Base-by-base conservation (phyloP, 176 grass and related monocot species). In the Eragrostis nindensis region DNA sequence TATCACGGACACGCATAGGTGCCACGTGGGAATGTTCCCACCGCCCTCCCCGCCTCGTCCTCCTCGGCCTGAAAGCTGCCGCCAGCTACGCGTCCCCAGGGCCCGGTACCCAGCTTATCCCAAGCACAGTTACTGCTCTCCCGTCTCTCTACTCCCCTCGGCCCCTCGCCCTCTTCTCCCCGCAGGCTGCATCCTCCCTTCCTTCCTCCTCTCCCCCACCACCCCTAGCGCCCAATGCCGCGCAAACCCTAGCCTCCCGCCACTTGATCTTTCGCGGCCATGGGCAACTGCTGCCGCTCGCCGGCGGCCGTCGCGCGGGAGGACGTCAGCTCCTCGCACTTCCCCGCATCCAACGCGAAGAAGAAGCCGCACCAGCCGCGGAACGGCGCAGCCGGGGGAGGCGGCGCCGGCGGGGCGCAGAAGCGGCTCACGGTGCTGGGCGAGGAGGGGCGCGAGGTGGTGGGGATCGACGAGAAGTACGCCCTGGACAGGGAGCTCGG, bases 271-370 rank as follows among this genome's bases (percentile, higher is more conserved):
- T 83, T 17, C 74, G 66, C 68, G 52, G 62, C 68, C 79, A 99
- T 99, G 96, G 96, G 96, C 15, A 99, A 99, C 86, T 99, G 96
- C 79, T 99, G 96, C 81, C 96, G 92, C 48, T 99, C 96, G 71
- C 96, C 96, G 73, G 82, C 92, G 46, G 96, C 96, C 42, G 96
- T 82, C 36, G 96, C 96, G 27, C 88, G 96, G 75, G 92, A 99
- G 87, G 96, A 99, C 55, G 92, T 99, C 41, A 90, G 87, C 84
- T 87, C 92, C 48, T 73, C 93, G 9, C 79, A 95, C 83, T 92
- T 93, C 90, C 86, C 87, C 62, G 83, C 85, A 54, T 78, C 80
- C 75, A 65, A 76, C 68, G 83, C 32, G 17, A 92, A 87, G 83
- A 89, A 87, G 77, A 94, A 98, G 63, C 79, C 84, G 70, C 90